These are phyloP conservation scores for Candida jianshihensis DNA, from an alignment of 805 yeast genomes.

Conservation along the genomic window DNA sequence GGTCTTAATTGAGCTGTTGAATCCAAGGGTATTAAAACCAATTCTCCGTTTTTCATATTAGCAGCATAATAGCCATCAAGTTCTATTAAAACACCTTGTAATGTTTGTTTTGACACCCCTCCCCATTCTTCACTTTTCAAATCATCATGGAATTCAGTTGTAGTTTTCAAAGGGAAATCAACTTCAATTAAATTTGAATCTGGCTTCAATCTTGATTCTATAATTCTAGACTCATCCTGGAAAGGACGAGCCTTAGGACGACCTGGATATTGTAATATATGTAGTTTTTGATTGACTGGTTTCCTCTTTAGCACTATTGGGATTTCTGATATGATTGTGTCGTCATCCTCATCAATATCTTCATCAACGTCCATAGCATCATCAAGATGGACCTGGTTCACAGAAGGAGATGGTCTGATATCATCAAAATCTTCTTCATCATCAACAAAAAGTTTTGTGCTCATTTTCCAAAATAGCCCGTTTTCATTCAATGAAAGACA, in stretches of 20 bases:
- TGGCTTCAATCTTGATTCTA: slow-evolving; percentile 47
- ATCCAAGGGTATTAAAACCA: slow-evolving; percentile 60
- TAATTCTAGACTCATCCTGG: slow-evolving; percentile 27
- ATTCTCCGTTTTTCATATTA: slow-evolving; percentile 36
- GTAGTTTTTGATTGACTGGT: slow-evolving; percentile 25
- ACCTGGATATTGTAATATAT: slow-evolving; percentile 57
- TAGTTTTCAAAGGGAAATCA: slow-evolving; percentile 70
- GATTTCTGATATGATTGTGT: slow-evolving; percentile 51
- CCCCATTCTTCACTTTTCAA: slow-evolving; percentile 61
- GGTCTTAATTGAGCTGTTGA: slow-evolving; percentile 77
- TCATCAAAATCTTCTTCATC: not conserved
- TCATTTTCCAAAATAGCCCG: not conserved
- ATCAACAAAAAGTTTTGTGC: not conserved
- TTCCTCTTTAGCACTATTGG: slow-evolving; percentile 43
- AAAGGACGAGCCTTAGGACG: slow-evolving; percentile 39
- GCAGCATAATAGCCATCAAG: slow-evolving; percentile 48
- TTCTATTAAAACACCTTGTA: slow-evolving; percentile 61
- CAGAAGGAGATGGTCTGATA: not conserved
- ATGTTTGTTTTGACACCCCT: slow-evolving; percentile 48
- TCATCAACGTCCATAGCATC: slow-evolving; percentile 12
- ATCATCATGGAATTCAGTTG: slow-evolving; percentile 58
- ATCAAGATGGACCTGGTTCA: not conserved
- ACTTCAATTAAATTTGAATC: slow-evolving; percentile 62
- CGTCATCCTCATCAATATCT: slow-evolving; percentile 26
- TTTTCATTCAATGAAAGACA: too few species aligned